Evolutionary conservation across 108 stramenopile genomes (phyloP).

Genomic region (Pelagomonas calceolata): DNA sequence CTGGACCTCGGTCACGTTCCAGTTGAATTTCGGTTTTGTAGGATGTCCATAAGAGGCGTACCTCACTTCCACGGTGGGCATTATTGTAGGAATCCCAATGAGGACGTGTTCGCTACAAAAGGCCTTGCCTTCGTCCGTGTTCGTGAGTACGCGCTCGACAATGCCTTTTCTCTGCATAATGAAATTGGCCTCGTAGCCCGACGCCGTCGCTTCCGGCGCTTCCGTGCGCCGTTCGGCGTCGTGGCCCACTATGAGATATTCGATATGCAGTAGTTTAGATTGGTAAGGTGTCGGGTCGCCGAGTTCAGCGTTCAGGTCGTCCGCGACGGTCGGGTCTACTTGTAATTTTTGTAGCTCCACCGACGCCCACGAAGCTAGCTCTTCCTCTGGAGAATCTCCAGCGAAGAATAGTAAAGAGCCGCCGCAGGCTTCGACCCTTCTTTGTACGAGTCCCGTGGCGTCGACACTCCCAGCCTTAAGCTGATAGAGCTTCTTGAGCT

Average conservation of each 20-base stretch:
- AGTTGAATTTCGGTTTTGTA: slow-evolving; percentile 7
- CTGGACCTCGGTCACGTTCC: slow-evolving; percentile 5
- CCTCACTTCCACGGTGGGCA: slow-evolving; percentile 16
- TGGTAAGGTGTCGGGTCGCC: slow-evolving; percentile 23
- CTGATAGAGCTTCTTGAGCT: slow-evolving; percentile 11
- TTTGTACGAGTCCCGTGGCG: slow-evolving; percentile 12
- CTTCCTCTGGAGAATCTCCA: background rate
- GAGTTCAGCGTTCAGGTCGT: slow-evolving; percentile 24
- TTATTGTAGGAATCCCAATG: slow-evolving; percentile 14
- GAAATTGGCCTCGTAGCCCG: slow-evolving; percentile 29
- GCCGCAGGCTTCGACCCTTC: slow-evolving; percentile 14
- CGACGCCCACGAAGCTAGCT: background rate
- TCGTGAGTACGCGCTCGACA: slow-evolving; percentile 9
- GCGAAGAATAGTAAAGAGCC: background rate
- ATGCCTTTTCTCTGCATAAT: slow-evolving; percentile 19
- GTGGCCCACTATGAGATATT: slow-evolving; percentile 19
- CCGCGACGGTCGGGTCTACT: slow-evolving; percentile 15
- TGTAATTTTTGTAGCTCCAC: background rate
- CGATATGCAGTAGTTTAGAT: slow-evolving; percentile 20
- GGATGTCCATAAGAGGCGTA: slow-evolving; percentile 20
- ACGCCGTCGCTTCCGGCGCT: slow-evolving; percentile 19
- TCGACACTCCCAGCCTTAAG: slow-evolving; percentile 13
- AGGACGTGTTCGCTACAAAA: slow-evolving; percentile 9
- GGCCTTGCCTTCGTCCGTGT: slow-evolving; percentile 11
- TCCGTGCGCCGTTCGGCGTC: slow-evolving; percentile 26